A percentile compares a stretch with the other conserved stretches of the same genome.
Conservation (phyloP, 2,329 filamentous ascomycete genomes). For the Aspergillus eucalypticola region DNA sequence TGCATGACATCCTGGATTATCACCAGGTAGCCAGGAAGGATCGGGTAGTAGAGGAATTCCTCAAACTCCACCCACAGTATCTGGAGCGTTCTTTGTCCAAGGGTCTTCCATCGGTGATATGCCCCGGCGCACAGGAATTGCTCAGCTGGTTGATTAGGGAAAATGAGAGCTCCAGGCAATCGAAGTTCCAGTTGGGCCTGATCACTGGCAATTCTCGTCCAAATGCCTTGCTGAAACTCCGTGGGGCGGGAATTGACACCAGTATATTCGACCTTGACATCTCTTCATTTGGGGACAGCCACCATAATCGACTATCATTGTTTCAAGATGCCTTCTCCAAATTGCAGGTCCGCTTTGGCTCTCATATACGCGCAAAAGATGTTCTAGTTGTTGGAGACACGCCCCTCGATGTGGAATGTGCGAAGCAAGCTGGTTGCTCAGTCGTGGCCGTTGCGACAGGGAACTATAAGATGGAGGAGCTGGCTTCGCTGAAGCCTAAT, state of each 20-base stretch:
- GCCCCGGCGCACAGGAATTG: slow-evolving; percentile 7
- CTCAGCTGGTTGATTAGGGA: slow-evolving; percentile 11
- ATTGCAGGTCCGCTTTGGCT: slow-evolving; percentile 3
- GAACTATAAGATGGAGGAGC: slow-evolving; percentile 16
- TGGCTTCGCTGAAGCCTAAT: slow-evolving; percentile 12
- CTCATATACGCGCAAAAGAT: slow-evolving; percentile 8
- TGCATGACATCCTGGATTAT: slow-evolving; percentile 15
- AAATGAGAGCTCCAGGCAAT: not conserved
- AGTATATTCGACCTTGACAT: slow-evolving; percentile 16
- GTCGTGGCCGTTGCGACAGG: slow-evolving; percentile 19
- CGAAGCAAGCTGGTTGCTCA: slow-evolving; percentile 16
- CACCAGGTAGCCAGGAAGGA: slow-evolving; percentile 9
- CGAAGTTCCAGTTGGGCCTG: slow-evolving; percentile 8
- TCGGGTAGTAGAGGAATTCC: slow-evolving; percentile 7
- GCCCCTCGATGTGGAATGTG: slow-evolving; percentile 16
- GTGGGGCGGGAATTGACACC: slow-evolving; percentile 11
- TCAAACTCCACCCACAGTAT: slow-evolving; percentile 12
- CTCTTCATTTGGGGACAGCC: slow-evolving; percentile 17
- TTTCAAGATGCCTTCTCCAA: slow-evolving; percentile 13
- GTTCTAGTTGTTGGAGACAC: slow-evolving; percentile 18
- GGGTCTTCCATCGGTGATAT: slow-evolving; percentile 7
- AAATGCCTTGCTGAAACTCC: slow-evolving; percentile 15
- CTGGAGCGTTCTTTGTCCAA: slow-evolving; percentile 13
- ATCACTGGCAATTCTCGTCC: slow-evolving; percentile 18
- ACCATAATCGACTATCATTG: slow-evolving; percentile 12